Evolutionary conservation across 2,329 filamentous ascomycete species (phyloP).

Genomic region (Fusarium burgessii): DNA sequence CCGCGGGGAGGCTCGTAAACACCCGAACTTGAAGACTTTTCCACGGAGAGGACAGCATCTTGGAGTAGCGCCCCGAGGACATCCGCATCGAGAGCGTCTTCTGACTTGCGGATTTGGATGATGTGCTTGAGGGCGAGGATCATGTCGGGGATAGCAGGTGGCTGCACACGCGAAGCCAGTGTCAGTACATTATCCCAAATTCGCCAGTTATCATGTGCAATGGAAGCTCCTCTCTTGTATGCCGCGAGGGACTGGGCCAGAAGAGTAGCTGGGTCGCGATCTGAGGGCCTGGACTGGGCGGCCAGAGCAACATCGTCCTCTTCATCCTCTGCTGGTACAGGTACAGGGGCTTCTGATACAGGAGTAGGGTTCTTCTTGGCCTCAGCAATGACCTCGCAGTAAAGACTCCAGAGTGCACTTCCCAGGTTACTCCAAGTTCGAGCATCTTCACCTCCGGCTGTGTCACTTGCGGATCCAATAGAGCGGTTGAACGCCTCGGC

Average conservation of each 20-base stretch:
- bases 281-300: conserved; percentile 34
- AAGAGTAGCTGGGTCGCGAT: conserved; percentile 68
- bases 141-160: conserved; percentile 80
- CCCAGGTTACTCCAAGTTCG: conserved; percentile 96
- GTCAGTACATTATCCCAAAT: conserved; percentile 98
- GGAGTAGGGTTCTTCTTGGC: conserved; percentile 48
- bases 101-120: conserved; percentile 80
- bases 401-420: conserved; percentile 80
- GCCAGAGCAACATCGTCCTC: conserved; percentile 47
- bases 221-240: conserved; percentile 85
- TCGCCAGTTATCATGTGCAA: conserved; percentile 87
- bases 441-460: conserved; percentile 85
- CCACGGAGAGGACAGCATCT: conserved; percentile 69
- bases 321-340: conserved; percentile 42
- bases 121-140: conserved; percentile 80
- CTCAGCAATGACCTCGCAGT: conserved; percentile 63
- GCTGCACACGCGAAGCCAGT: conserved; percentile 80
- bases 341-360: conserved; percentile 31
- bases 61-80: conserved; percentile 79
- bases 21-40: conserved; percentile 47
- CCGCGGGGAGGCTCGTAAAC: conserved; percentile 63
- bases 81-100: conserved; percentile 81
- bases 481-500: conserved; percentile 85
- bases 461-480: conserved; percentile 71
- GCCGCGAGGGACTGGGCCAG: conserved; percentile 82